Base-by-base conservation (phyloP, 208 protist species). In the Trypanosoma rangeli region DNA sequence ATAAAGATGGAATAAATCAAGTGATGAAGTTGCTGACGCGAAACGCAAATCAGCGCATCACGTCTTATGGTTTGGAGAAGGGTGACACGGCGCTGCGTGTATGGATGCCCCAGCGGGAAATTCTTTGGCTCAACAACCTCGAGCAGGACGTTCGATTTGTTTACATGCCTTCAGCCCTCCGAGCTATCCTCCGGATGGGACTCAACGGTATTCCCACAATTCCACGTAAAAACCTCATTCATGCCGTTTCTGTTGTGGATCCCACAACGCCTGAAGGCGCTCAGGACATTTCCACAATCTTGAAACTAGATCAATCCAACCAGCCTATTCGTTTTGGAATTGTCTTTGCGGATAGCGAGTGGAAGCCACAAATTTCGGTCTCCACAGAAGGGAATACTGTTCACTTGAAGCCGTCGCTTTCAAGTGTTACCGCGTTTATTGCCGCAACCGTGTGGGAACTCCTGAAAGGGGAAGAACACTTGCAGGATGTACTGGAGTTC, bases 91-190 rank as follows among this genome's bases (percentile, higher is more conserved):
- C 20, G 52, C 60, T 39, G 8, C 75, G 79, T 33, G 26, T 85
- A 24, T 74, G 61, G 52, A 31, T 85, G 35, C 57, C 60, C 33
- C 26, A 76, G 22, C 50, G 74, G 22, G 37, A 49, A 20, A 68
- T 93, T 7, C 16, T 81, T 12, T 93, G 80, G 70, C 35, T 94
- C 9, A 97, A 97, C 76, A 70, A 97, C 62, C 39, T 98, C 18
- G 90, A 93, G 73, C 76, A 53, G 1, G 92, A 96, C 58, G 8
- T 12, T 4, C 63, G 31, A 35, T 97, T 93, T 70, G 33, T 18
- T 4, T 22, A 28, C 13, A 50, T 82, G 35, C 58, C 66, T 28
- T 10, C 7, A 28, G 35, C 16, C n/a, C 48, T 83, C 9, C 8
- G 54, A 3, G 49, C 42, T 16, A 60, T 70, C 54, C 10, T 72